Percentiles rank a stretch among this genome's conserved stretches.
Conservation (phyloP, 164 flowering plant genomes). For the Nelumbo lutea region DNA sequence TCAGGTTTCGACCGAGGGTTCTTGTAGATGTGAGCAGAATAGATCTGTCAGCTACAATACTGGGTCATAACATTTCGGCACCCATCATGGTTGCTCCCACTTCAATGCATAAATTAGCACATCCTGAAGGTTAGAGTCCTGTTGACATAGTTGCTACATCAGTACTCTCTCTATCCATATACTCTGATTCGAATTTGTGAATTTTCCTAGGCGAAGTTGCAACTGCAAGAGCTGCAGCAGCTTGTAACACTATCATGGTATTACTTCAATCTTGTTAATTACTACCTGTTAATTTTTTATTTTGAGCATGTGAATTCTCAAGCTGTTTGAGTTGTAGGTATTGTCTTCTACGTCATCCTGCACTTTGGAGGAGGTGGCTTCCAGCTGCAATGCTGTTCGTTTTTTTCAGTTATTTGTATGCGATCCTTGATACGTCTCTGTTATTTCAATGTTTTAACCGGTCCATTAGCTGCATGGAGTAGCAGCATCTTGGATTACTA, state of each 20-base stretch:
- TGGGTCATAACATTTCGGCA: constrained; percentile 55
- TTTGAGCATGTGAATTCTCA: not conserved
- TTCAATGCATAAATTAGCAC: constrained; percentile 56
- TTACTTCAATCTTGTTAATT: not conserved
- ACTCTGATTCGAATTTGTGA: constrained; percentile 3
- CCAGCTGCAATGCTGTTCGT: constrained; percentile 64
- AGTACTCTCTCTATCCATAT: not conserved
- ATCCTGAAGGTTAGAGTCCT: constrained; percentile 52
- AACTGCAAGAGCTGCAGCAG: constrained; percentile 80
- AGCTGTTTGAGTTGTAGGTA: constrained; percentile 29
- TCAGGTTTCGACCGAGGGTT: constrained; percentile 70
- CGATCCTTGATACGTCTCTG: not conserved
- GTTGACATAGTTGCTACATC: not conserved
- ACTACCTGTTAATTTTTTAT: not conserved
- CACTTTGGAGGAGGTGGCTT: constrained; percentile 83
- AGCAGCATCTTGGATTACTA: not conserved
- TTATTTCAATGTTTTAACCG: not conserved
- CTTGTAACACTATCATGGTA: constrained; percentile 76
- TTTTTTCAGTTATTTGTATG: constrained; percentile 83
- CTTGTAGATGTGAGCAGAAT: constrained; percentile 70
- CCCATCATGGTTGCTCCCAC: constrained; percentile 88
- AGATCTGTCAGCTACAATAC: constrained; percentile 50
- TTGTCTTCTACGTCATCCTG: constrained; percentile 54
- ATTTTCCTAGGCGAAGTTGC: constrained; percentile 61
- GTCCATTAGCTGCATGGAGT: too few relatives aligned